Conservation (phyloP, 495 filamentous ascomycete species). For the Xylaria grammica region DNA sequence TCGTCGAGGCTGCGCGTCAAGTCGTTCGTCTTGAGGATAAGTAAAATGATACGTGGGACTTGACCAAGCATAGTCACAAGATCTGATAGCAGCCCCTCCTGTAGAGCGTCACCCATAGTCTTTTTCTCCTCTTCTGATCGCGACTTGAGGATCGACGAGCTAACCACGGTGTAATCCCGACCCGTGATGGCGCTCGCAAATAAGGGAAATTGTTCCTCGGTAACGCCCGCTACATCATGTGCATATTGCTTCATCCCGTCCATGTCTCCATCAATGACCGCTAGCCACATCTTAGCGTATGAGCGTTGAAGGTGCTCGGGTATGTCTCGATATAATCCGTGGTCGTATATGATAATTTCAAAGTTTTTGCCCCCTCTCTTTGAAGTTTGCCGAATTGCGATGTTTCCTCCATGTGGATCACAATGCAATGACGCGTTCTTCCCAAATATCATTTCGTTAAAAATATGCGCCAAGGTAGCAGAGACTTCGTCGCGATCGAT, state of each 20-base stretch:
- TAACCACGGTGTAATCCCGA: conserved; percentile 80
- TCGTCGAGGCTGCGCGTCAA: conserved; percentile 94
- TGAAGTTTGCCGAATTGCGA: conserved; percentile 82
- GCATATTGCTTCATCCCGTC: conserved; percentile 85
- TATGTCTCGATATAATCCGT: conserved; percentile 95
- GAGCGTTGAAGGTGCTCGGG: conserved; percentile 75
- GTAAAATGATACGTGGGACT: conserved; percentile 87
- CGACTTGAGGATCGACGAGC: conserved; percentile 62
- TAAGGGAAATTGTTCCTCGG: conserved; percentile 89
- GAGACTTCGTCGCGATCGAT: conserved; percentile 98
- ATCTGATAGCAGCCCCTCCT: conserved; percentile 85
- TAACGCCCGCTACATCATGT: conserved; percentile 84
- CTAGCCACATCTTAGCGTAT: conserved; percentile 98
- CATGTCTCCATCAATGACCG: conserved; percentile 88
- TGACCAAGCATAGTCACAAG: conserved; percentile 86
- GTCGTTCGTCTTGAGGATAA: conserved; percentile 99
- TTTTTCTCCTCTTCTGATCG: conserved; percentile 78
- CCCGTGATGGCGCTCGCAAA: conserved; percentile 98
- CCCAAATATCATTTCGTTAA: conserved; percentile 99
- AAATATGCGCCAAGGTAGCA: conserved; percentile 86
- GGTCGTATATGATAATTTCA: conserved; percentile 97
- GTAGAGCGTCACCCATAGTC: conserved; percentile 77
- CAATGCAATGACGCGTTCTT: conserved; percentile 89
- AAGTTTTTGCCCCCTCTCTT: conserved; percentile 70
- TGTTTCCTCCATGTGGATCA: conserved; percentile 97